Conservation (phyloP, 352 stramenopile genomes). For the Pythium pyrilobum region DNA sequence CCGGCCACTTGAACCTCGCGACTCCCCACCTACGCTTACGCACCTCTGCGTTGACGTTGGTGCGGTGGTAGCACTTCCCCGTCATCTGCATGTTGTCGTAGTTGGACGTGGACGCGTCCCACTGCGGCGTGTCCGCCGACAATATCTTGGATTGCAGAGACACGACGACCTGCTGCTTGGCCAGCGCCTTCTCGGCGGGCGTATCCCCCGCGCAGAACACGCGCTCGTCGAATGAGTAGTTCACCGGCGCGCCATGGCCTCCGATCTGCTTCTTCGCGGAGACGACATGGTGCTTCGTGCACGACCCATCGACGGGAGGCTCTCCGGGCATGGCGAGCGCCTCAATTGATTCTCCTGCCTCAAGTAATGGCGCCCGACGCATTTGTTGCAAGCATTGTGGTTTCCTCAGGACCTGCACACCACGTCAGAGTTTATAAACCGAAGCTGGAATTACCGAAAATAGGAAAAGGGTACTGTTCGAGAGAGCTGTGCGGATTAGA, state of each 20-base stretch:
- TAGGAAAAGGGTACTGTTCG: not conserved
- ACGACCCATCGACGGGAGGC: not conserved
- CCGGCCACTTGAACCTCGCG: not conserved
- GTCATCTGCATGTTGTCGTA: conserved; percentile 70
- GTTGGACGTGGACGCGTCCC: conserved; percentile 63
- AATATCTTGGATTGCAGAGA: conserved; percentile 58
- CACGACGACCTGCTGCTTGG: conserved; percentile 61
- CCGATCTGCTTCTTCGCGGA: conserved; percentile 61
- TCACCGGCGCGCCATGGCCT: conserved; percentile 45
- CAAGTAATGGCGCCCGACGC: not conserved
- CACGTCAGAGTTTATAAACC: not conserved
- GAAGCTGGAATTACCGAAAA: conserved; percentile 15
- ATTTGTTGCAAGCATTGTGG: not conserved
- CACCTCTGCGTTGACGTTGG: conserved; percentile 74
- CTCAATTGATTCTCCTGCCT: not conserved
- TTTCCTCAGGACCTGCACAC: conserved; percentile 11
- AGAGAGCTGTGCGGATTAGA: not conserved
- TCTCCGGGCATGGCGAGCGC: conserved; percentile 1
- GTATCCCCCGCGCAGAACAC: conserved; percentile 69
- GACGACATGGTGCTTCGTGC: not conserved
- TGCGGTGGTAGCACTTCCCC: conserved; percentile 73
- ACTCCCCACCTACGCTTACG: too few species aligned
- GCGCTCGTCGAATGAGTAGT: conserved; percentile 66
- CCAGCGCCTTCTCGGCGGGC: conserved; percentile 37
- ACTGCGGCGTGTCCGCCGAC: conserved; percentile 43